Evolutionary conservation across 495 filamentous ascomycete genomes (phyloP), one percentile per base, ranked within the genome.

Genomic region (Hypomontagnella monticulosa): DNA sequence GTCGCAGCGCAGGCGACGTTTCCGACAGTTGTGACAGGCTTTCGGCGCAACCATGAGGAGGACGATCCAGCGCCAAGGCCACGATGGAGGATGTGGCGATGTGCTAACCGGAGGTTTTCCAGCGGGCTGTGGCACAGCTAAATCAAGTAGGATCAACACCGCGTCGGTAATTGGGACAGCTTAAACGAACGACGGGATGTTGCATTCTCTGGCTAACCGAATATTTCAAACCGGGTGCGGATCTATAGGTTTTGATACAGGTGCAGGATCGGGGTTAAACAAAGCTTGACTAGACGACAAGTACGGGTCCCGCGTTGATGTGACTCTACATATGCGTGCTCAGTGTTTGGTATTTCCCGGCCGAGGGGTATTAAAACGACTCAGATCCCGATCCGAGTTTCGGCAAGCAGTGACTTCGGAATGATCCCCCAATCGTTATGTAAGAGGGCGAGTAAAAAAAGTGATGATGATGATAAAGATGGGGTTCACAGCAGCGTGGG

Each of bases 1-100:
- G 57, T 87, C 85, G 63, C 85, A 87, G 46, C 83, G 80, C 8
- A 83, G 76, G 16, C 82, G 80, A 56, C 81, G 80, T 1, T 75
- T 78, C 4, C 83, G 84, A 61, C 85, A 84, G 70, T 78, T 81
- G 64, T 82, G 81, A 60, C 81, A 84, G 38, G 78, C 36, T 52
- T 73, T 76, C 34, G 34, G 62, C 33, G 54, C 53, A 51, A 61
- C 63, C 70, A 66, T 67, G 51, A 57, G 70, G 75, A 65, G 51
- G 63, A 43, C 55, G 30, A 51, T 27, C 5, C 23, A 15, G 11
- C 47, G 48, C 40, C 14, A 44, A 51, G 37, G 36, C 10, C 11
- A 40, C 16, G 4, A 42, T 19, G 50, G 10, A 37, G 19, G 5
- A 27, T 16, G 48, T 41, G 27, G 12, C 30, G 30, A 33, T 60